phyloP scores from a whole-genome alignment of 371 early-diverging fungal genomes.

The Smittium mucronatum region DNA sequence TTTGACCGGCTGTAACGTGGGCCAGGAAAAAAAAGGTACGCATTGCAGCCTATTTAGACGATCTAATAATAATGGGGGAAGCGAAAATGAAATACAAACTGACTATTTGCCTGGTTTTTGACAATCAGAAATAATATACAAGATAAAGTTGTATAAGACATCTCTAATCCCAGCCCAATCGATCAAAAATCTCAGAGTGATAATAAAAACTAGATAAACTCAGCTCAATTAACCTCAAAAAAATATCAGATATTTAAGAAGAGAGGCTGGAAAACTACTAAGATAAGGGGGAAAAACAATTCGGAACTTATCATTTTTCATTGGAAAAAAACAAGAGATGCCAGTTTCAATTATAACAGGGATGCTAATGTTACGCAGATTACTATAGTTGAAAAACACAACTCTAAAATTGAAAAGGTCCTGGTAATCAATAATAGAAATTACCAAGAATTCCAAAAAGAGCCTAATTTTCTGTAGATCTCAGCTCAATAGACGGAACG shows the following conservation, averaged over 20 bases:
- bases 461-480: not conserved
- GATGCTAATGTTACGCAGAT: not conserved
- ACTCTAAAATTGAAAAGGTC: not conserved
- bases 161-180: slow-evolving; percentile 25
- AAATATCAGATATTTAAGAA: not conserved
- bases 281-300: not conserved
- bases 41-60: slow-evolving; percentile 31
- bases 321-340: slow-evolving; percentile 10
- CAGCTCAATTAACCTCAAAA: not conserved
- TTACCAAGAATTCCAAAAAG: not conserved
- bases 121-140: slow-evolving; percentile 18
- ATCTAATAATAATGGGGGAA: slow-evolving; percentile 22
- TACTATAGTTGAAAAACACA: not conserved
- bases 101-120: slow-evolving; percentile 15
- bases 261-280: slow-evolving; percentile 6
- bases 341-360: not conserved
- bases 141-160: slow-evolving; percentile 24
- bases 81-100: slow-evolving; percentile 3
- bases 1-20: slow-evolving; percentile 27
- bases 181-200: slow-evolving; percentile 29
- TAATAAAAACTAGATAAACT: slow-evolving; percentile 21
- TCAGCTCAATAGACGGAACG: not conserved
- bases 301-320: slow-evolving; percentile 12
- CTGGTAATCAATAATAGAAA: not conserved
- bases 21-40: slow-evolving; percentile 22